A percentile compares a stretch with the other conserved stretches of the same genome.
Conservation (phyloP, 75 land plant species). For the Adiantum capillusveneris region DNA sequence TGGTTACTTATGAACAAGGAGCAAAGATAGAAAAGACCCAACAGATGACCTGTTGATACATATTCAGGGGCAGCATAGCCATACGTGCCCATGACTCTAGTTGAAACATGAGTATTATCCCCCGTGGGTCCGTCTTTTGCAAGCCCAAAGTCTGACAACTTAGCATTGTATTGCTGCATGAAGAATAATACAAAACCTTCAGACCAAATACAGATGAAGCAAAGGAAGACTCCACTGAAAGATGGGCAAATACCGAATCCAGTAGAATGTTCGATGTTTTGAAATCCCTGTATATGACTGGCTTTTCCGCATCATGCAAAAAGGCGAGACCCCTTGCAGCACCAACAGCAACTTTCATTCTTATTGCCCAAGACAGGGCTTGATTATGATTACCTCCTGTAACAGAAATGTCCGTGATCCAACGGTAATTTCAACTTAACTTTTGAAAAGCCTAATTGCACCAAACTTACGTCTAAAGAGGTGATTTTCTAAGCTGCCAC, state of each 20-base stretch:
- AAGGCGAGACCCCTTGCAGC: slow-evolving; percentile 1
- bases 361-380: not conserved
- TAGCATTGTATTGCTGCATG: slow-evolving; percentile 23
- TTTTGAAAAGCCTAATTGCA: no score
- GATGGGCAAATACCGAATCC: not conserved
- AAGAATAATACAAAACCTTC: not conserved
- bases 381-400: not conserved
- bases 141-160: slow-evolving; percentile 28
- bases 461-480: slow-evolving; percentile 43
- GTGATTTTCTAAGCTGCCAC: slow-evolving; percentile 47
- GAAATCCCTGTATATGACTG: slow-evolving; percentile 14
- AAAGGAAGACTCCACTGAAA: not conserved
- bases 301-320: not conserved
- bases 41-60: slow-evolving; percentile 5
- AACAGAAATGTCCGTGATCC: not conserved
- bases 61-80: slow-evolving; percentile 73
- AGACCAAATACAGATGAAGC: not conserved
- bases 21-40: no score
- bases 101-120: slow-evolving; percentile 18
- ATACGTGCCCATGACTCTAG: slow-evolving; percentile 28
- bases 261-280: slow-evolving; percentile 12
- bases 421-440: not conserved
- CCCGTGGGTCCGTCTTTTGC: no score
- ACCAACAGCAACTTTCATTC: slow-evolving; percentile 2
- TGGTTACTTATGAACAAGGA: no score